phyloP scores from a whole-genome alignment of 495 filamentous ascomycete genomes.

The Aspergillus sparsus region DNA sequence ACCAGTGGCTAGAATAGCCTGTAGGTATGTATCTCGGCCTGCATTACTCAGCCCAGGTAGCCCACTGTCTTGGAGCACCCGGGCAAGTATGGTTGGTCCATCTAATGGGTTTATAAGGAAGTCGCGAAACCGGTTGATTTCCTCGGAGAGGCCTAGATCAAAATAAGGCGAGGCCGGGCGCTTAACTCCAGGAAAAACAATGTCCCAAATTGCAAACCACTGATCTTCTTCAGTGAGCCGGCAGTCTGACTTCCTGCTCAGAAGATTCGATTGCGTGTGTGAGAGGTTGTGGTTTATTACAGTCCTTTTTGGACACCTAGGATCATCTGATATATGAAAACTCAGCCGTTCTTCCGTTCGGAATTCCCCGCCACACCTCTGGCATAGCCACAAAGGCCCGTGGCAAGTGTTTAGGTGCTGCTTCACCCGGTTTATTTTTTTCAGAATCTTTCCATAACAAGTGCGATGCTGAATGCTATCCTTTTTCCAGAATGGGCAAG shows the following conservation, averaged over 20 bases:
- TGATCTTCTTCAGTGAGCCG: background rate
- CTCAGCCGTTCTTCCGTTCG: background rate
- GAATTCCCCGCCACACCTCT: background rate
- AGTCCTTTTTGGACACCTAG: background rate
- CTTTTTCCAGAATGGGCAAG: background rate
- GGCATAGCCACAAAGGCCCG: background rate
- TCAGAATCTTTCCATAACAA: background rate
- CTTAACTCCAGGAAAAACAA: background rate
- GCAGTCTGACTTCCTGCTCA: background rate
- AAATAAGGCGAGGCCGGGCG: background rate
- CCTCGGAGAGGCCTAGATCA: background rate
- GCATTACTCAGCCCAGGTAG: background rate
- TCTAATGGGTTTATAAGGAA: background rate
- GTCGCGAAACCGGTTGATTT: background rate
- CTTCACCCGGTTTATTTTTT: background rate
- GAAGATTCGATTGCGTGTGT: background rate
- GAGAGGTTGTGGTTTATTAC: background rate
- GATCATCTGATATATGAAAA: background rate
- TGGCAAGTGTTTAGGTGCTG: conserved; percentile 2
- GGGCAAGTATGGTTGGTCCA: background rate
- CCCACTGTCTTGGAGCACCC: background rate
- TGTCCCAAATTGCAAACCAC: conserved; percentile 8
- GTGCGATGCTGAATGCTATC: background rate
- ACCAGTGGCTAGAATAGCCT: background rate
- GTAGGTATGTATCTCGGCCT: background rate